Base-by-base conservation (phyloP, 345 rosid species). In the Moringa oleifera region DNA sequence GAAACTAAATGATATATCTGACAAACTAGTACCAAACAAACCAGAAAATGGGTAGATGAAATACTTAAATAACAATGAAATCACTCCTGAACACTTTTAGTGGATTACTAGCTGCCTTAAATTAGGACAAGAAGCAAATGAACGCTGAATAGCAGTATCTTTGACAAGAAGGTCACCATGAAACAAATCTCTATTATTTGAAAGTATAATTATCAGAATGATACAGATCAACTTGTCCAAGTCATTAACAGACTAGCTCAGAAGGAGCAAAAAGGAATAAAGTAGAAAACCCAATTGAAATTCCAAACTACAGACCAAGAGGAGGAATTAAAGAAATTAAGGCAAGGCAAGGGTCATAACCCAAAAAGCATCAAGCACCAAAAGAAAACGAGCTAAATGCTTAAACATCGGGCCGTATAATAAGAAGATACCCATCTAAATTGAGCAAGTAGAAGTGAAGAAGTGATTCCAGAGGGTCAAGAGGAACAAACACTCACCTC, bases 401-500 rank as follows among this genome's bases (percentile, higher is more conserved):
- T 62, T 23, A 47, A 53, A 49, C 55, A 28, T 51, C 20, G 33
- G 18, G 61, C 19, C 18, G 58, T 12, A 46, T 31, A 53, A 70
- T 53, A n/a, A n/a, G n/a, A n/a, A n/a, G n/a, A 33, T 19, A 67
- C 57, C 57, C 49, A 50, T 45, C 51, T 57, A 47, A 1, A 71
- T n/a, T 7, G 21, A 68, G 37, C 55, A 69, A 52, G 54, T 1
- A 55, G 60, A 63, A 64, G 61, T 17, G 45, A 53, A 57, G 57
- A 59, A 57, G 53, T 46, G 63, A 61, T 64, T 24, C 33, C 28
- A 41, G 70, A 63, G 66, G 18, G 47, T 73, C 69, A 60, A 53
- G 67, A 70, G 68, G 67, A 72, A 24, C 23, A 50, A 69, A 58
- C 45, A 72, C 68, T 75, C 65, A 71, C 77, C 79, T 66, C 56